Conservation (phyloP, 306 rosid genomes). For the Cajanus cajan region DNA sequence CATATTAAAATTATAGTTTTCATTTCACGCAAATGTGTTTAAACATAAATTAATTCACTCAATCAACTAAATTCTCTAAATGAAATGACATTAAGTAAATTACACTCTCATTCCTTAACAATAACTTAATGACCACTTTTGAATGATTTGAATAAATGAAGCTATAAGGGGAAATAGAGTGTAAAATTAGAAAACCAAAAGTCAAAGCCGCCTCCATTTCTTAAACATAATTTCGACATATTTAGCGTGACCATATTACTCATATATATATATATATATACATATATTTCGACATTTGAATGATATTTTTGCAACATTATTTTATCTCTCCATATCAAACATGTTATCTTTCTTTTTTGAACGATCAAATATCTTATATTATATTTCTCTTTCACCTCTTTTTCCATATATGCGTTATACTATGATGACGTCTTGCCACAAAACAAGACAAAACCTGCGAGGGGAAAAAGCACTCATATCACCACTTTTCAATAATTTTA, state of each 20-base stretch:
- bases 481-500: too few species aligned
- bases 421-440: background rate
- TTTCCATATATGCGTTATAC: too few species aligned
- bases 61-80: background rate
- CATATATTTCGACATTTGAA: too few species aligned
- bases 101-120: background rate
- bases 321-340: background rate
- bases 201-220: background rate
- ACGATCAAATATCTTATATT: too few species aligned
- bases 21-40: background rate
- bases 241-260: too few species aligned
- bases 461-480: background rate
- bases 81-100: background rate
- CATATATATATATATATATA: too few species aligned
- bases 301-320: background rate
- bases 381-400: background rate
- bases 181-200: background rate
- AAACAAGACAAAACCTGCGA: background rate
- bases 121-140: too few species aligned
- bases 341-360: too few species aligned
- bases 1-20: background rate
- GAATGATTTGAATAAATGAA: background rate
- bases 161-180: background rate
- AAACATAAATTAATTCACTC: background rate
- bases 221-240: background rate